Base-by-base conservation (phyloP, 345 rosid genomes). In the Brassica rapa region DNA sequence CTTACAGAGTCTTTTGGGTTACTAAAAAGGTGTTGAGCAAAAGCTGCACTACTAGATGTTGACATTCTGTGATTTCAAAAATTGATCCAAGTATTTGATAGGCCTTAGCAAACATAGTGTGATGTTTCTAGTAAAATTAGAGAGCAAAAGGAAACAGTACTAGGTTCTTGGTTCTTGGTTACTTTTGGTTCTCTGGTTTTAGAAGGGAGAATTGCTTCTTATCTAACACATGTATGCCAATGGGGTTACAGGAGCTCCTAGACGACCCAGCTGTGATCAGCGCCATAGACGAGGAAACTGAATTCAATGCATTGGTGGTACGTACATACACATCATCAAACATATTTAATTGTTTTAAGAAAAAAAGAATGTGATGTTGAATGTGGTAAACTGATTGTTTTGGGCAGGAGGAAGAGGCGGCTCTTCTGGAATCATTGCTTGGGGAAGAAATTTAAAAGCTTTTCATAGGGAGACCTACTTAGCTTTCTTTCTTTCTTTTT, bases 291-390 rank as follows among this genome's bases (percentile, higher is more conserved):
- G 97, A 92, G 84, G 96, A 92, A 85, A 94, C 94, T 0, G 97
- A 94, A 80, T 94, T 94, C 74, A 90, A 90, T 66, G 97, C 97
- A 41, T 86, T 94, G 75, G 97, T 92, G 96, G 98, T 94, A 88
- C 2, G 89, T 73, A 75, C 19, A 68, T 1, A 16, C 16, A 75
- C 43, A 63, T n/a, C 1, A 56, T 33, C 16, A 30, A 62, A 41
- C 25, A 21, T 53, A 11, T 15, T 5, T 15, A 51, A 3, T 21
- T 27, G 24, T 15, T 14, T 14, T 23, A 15, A 41, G 2, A 10
- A 21, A 23, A 21, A 56, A 24, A 14, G 14, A 72, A 61, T 25
- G 24, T 37, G 30, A 35, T 66, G 49, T 19, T 76, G 46, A 80
- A 12, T 59, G 25, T 62, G 9, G 60, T 74, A 75, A 81, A 49